Conservation (phyloP, 352 stramenopile species). For the Globisporangium spiculum region DNA sequence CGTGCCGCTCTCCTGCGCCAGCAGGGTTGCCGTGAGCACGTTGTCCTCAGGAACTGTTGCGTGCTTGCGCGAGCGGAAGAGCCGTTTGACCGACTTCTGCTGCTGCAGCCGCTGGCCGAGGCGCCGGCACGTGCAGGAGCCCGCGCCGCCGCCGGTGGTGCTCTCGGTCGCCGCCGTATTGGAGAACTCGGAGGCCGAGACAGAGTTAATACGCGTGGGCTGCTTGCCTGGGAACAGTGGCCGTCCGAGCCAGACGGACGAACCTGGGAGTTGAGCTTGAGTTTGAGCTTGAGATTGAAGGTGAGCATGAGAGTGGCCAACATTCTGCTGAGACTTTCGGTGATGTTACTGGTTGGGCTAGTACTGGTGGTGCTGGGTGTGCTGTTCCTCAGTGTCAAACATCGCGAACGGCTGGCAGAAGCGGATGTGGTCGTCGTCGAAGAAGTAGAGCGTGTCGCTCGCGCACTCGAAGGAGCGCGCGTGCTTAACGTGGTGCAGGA, state of each 20-base stretch:
- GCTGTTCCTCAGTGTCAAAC: slow-evolving; percentile 18
- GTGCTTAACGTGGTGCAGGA: slow-evolving; percentile 60
- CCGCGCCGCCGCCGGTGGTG: slow-evolving; percentile 6
- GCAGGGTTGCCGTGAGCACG: slow-evolving; percentile 3
- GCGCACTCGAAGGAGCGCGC: slow-evolving; percentile 27
- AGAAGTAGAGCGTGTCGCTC: slow-evolving; percentile 38
- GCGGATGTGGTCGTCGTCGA: slow-evolving; percentile 43
- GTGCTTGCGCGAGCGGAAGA: slow-evolving; percentile 1
- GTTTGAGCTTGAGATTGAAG: too few species aligned
- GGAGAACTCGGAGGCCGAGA: neutral
- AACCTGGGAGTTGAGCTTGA: neutral
- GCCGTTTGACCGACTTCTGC: slow-evolving; percentile 2
- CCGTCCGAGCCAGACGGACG: neutral
- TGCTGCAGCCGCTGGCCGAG: slow-evolving; percentile 3
- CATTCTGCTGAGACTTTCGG: neutral
- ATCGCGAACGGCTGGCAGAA: slow-evolving; percentile 35
- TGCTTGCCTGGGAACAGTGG: neutral
- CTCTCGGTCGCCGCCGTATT: neutral
- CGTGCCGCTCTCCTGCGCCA: neutral
- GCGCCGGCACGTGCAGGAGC: neutral
- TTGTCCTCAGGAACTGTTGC: slow-evolving; percentile 2
- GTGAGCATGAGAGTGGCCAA: too few species aligned
- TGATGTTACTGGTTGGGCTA: neutral
- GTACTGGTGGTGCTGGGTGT: too few species aligned
- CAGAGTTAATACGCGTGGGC: neutral